A percentile compares a stretch with the other conserved stretches of the same genome.
phyloP scores from a whole-genome alignment of 441 rosid species.

The Bocquillonia castaneifolia region DNA sequence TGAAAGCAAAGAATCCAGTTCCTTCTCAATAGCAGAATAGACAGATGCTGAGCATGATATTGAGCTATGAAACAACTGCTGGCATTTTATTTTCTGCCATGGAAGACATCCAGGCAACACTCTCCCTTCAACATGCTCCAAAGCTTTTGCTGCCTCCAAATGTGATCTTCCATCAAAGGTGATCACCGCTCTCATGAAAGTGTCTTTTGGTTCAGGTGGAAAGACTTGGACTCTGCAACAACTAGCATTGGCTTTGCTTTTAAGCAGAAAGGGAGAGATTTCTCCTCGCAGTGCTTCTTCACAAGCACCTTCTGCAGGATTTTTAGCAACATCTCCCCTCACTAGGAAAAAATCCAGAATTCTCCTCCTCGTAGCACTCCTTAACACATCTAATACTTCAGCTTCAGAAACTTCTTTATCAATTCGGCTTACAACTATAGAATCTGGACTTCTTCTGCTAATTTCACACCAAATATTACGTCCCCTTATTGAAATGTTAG shows the following conservation, averaged over 20 bases:
- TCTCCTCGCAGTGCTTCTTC: constrained; percentile 26
- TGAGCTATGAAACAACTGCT: constrained; percentile 28
- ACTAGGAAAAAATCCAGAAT: constrained; percentile 25
- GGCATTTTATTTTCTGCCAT: constrained; percentile 28
- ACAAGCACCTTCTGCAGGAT: constrained; percentile 17
- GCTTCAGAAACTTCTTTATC: constrained; percentile 26
- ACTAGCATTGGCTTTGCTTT: too few species aligned
- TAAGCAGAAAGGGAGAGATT: constrained; percentile 28
- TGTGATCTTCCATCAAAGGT: constrained; percentile 25
- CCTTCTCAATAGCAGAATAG: constrained; percentile 20
- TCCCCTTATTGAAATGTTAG: constrained; percentile 16
- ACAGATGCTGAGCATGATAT: constrained; percentile 25
- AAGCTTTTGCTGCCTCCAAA: constrained; percentile 30
- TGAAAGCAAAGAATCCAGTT: constrained; percentile 15
- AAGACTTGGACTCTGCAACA: constrained; percentile 24
- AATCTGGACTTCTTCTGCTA: constrained; percentile 12
- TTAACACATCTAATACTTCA: constrained; percentile 22
- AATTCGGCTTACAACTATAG: constrained; percentile 20
- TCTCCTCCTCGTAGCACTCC: constrained; percentile 21
- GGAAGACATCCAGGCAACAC: constrained; percentile 25
- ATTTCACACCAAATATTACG: constrained; percentile 17
- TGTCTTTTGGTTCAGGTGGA: constrained; percentile 21
- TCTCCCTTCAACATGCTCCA: constrained; percentile 29
- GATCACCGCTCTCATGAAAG: constrained; percentile 25
- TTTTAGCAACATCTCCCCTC: constrained; percentile 23